phyloP scores from a whole-genome alignment of 805 yeast species.

The Nakazawaea peltata region DNA sequence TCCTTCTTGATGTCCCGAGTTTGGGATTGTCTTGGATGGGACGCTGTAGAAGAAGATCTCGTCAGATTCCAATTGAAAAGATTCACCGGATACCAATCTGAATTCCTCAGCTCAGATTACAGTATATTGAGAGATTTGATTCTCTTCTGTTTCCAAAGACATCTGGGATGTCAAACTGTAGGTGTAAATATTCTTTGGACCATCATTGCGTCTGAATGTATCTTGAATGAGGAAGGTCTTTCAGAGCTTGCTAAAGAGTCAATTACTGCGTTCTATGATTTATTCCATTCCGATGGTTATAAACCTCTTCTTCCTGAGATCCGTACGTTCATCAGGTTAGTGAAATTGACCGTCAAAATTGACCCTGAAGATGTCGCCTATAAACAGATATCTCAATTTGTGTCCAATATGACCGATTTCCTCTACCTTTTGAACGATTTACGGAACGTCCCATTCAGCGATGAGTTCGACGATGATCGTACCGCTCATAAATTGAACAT shows the following conservation, averaged over 20 bases:
- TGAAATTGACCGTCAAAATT: constrained; percentile 41
- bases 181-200: constrained; percentile 68
- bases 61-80: constrained; percentile 9
- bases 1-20: constrained; percentile 45
- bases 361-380: constrained; percentile 63
- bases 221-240: constrained; percentile 42
- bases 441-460: constrained; percentile 67
- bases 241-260: constrained; percentile 57
- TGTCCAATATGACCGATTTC: constrained; percentile 52
- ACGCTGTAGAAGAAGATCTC: constrained; percentile 43
- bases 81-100: constrained; percentile 67
- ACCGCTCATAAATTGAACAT: constrained; percentile 72
- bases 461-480: constrained; percentile 82
- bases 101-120: constrained; percentile 48
- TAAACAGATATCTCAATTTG: constrained; percentile 36
- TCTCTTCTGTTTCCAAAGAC: constrained; percentile 61
- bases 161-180: constrained; percentile 48
- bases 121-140: constrained; percentile 57
- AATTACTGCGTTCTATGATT: constrained; percentile 53
- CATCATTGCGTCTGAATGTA: constrained; percentile 58
- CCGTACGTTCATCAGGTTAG: constrained; percentile 38
- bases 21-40: constrained; percentile 76
- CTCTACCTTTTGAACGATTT: constrained; percentile 58
- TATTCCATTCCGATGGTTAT: constrained; percentile 49
- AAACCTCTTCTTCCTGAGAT: constrained; percentile 52